Conservation (phyloP, 148 eudicot species). For the Talinum fruticosum region DNA sequence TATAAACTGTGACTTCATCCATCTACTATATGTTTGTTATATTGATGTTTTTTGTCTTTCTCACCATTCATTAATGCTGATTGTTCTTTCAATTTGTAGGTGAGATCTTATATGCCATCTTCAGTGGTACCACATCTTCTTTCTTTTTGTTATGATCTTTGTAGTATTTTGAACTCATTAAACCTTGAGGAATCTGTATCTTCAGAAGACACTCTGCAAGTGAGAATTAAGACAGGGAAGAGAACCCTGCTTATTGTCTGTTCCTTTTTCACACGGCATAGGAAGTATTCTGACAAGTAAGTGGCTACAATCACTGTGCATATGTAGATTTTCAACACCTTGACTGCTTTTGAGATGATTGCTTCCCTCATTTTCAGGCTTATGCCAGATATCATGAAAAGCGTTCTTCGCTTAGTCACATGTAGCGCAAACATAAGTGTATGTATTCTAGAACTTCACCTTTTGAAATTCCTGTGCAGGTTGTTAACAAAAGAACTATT, state of each 20-base stretch:
- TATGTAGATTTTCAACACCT: neutral
- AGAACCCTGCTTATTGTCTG: slow-evolving; percentile 64
- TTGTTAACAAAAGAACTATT: neutral
- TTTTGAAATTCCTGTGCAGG: neutral
- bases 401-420: slow-evolving; percentile 46
- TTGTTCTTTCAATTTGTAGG: slow-evolving; percentile 38
- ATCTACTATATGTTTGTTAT: neutral
- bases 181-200: slow-evolving; percentile 28
- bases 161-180: slow-evolving; percentile 46
- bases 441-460: slow-evolving; percentile 25
- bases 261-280: slow-evolving; percentile 66
- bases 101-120: slow-evolving; percentile 79
- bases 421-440: slow-evolving; percentile 46
- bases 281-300: slow-evolving; percentile 76
- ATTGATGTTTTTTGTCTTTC: slow-evolving; percentile 5
- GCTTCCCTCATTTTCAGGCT: slow-evolving; percentile 43
- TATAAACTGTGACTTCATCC: neutral
- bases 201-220: slow-evolving; percentile 38
- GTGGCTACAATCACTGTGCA: slow-evolving; percentile 15
- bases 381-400: slow-evolving; percentile 59
- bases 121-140: slow-evolving; percentile 49
- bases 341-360: slow-evolving; percentile 15
- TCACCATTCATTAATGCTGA: slow-evolving; percentile 8
- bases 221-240: slow-evolving; percentile 66
- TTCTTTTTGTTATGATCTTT: slow-evolving; percentile 54